phyloP scores from a whole-genome alignment of 2,329 filamentous ascomycete genomes.

The Drechmeria coniospora region DNA sequence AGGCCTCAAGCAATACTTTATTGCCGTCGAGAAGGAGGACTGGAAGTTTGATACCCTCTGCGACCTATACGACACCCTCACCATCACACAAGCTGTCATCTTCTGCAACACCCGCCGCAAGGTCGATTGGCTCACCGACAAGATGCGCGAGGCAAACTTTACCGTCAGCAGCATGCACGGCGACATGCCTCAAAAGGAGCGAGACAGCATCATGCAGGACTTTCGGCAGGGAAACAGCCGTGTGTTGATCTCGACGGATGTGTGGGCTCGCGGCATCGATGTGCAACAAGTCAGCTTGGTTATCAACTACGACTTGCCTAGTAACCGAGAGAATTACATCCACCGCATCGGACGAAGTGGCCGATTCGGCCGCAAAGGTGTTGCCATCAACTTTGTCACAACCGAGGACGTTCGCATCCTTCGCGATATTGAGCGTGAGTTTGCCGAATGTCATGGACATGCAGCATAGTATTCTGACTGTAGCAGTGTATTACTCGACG shows the following conservation, averaged over 20 bases:
- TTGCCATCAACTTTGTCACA: constrained; percentile 98
- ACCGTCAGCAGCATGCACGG: constrained; percentile 98
- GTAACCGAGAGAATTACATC: constrained; percentile 99
- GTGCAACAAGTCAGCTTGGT: constrained; percentile 96
- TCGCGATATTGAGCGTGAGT: constrained; percentile 83
- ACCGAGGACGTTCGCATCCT: constrained; percentile 96
- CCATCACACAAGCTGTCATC: constrained; percentile 97
- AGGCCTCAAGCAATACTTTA: constrained; percentile 97
- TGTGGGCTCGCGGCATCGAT: constrained; percentile 96
- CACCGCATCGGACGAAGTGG: constrained; percentile 94
- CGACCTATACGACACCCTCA: constrained; percentile 96
- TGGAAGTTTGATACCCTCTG: constrained; percentile 99
- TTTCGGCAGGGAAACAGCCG: constrained; percentile 93
- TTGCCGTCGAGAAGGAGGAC: constrained; percentile 97
- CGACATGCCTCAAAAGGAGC: constrained; percentile 96
- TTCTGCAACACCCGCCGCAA: constrained; percentile 99
- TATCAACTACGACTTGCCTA: constrained; percentile 97
- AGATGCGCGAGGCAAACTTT: constrained; percentile 98
- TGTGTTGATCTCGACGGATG: constrained; percentile 92
- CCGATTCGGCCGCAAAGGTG: constrained; percentile 92
- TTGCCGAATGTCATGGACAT: neutral
- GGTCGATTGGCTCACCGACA: constrained; percentile 98
- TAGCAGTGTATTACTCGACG: constrained; percentile 75
- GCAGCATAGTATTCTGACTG: neutral
- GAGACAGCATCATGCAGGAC: constrained; percentile 98